Evolutionary conservation across 2,329 filamentous ascomycete genomes (phyloP), one percentile per base, ranked within the genome.

Genomic region (Colletotrichum sp.): DNA sequence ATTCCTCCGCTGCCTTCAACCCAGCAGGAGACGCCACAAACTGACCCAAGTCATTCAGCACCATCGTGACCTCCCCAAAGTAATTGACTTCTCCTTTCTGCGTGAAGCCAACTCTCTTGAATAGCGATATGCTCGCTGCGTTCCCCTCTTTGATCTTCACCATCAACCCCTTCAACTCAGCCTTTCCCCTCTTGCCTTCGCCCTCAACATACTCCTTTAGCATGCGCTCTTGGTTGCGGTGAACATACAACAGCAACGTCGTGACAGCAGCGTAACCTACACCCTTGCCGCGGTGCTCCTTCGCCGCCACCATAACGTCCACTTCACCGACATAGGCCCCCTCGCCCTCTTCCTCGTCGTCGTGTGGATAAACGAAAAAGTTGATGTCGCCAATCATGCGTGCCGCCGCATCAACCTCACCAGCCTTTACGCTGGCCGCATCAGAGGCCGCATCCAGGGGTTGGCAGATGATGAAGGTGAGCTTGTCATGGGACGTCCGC

Each of bases 391-490:
- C 94, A 9, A 94, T 82, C 92, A 95, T 94, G 10, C 82, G 83
- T 0, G 84, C 84, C 0, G 90, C 86, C 2, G 84, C 80, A 80
- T 96, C 95, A 6, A 87, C 85, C 1, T 83, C 82, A 13, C 86
- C 85, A 0, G 88, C 86, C 2, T 32, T 65, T 18, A 24, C 32
- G 8, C 61, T 28, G 5, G 78, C 71, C 8, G 34, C 16, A 5
- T 70, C 62, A 8, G 76, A 61, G 4, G 68, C 43, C 7, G 30
- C 16, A 15, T 66, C 21, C 24, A 82, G 75, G 0, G 91, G 89
- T 12, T 88, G 85, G 81, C 95, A 98, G 70, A 94, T 85, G 82
- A 98, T 98, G 80, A 98, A 98, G 0, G 96, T 98, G 76, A 98
- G 84, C 85, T 98, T 98, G 85, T 98, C 96, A 30, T 87, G 84